Conservation (phyloP, 148 eudicot species). For the Persicaria maculosa region DNA sequence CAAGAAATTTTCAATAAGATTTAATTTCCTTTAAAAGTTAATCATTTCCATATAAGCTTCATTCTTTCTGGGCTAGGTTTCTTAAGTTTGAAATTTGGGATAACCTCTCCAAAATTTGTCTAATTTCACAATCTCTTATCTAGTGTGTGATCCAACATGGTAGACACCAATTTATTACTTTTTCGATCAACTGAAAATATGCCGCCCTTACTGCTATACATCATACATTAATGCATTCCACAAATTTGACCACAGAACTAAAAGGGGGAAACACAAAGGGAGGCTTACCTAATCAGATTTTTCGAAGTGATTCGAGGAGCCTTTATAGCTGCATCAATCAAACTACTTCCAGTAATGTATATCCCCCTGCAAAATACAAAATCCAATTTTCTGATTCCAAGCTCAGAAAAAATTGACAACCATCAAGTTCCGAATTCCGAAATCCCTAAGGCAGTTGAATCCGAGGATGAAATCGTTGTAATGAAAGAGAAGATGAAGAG, state of each 20-base stretch:
- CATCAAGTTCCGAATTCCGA: neutral
- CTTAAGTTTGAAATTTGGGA: neutral
- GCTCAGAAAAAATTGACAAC: neutral
- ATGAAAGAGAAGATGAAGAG: neutral
- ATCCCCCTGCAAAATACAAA: conserved; percentile 54
- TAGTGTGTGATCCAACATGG: neutral
- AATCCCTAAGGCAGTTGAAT: neutral
- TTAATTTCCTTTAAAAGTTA: neutral
- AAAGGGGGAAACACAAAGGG: neutral
- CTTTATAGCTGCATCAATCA: conserved; percentile 96
- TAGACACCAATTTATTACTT: neutral
- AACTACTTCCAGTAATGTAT: conserved; percentile 93
- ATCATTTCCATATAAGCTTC: neutral
- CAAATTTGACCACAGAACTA: neutral
- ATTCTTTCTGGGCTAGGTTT: neutral
- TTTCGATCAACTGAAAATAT: neutral
- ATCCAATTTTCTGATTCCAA: neutral
- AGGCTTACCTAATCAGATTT: conserved; percentile 76
- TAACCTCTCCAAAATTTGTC: neutral
- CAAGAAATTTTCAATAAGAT: neutral
- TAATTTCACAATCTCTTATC: neutral
- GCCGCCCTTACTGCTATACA: neutral
- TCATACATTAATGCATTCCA: neutral
- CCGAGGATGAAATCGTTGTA: neutral
- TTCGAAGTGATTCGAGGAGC: conserved; percentile 98